Evolutionary conservation across 805 yeast species (phyloP), one percentile per base, ranked within the genome.

Genomic region (Lachancea quebecensis): DNA sequence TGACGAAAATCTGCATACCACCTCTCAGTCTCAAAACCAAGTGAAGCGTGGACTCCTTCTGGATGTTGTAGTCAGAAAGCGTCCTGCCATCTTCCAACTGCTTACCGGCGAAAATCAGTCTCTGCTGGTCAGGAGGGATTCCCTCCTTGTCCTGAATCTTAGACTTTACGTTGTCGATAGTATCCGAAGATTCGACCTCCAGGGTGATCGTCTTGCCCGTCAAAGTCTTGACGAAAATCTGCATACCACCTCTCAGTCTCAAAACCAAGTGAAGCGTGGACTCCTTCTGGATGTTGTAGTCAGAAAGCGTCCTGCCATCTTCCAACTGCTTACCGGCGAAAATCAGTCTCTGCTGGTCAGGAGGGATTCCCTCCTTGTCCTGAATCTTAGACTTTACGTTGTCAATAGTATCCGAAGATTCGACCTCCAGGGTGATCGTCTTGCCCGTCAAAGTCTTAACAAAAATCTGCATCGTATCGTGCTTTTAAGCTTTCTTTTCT

Each of bases 401-500:
- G 74, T 87, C 95, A 63, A 88, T 85, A 50, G 95, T 86, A 75
- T 87, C 95, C 39, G 95, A 85, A 43, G 96, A 86, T 72, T 87
- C 95, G 54, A 86, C 95, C 74, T 88, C 95, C 52, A 85, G 75
- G 55, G 95, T 87, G 74, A 89, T 89, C 68, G 96, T 82, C 84
- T 89, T 89, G 74, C 96, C 96, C 62, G 97, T 89, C 71, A 90
- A 82, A 73, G 97, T 89, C 79, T 90, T 90, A 70, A 90, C 95
- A 68, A 85, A 85, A 67, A 86, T 85, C 69, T 86, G 95, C 95
- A 86, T 38, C 25, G 25, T 21, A 7, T 21, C 25, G 25, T 7
- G 25, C 25, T 4, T 7, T 21, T 21, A 7, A 7, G 25, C 7
- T 21, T 21, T 21, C 25, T 7, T 21, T 21, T 21, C 25, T n/a